phyloP scores from a whole-genome alignment of 2,329 filamentous ascomycete species.

The Exophiala sp. region DNA sequence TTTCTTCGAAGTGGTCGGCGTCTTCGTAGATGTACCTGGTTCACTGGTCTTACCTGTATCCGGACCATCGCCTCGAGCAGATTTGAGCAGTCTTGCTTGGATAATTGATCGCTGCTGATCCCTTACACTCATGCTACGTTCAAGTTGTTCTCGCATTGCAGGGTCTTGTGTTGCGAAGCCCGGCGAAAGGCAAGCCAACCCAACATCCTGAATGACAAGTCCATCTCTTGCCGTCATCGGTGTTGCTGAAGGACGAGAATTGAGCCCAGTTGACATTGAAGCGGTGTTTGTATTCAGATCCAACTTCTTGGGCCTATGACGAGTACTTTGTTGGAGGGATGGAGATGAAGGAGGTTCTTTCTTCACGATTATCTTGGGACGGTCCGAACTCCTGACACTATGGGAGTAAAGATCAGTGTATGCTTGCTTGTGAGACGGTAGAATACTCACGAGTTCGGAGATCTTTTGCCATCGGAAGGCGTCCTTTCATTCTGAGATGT shows the following conservation, averaged over 20 bases:
- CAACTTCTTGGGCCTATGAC: slow-evolving; percentile 72
- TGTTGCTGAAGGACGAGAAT: slow-evolving; percentile 59
- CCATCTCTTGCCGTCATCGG: slow-evolving; percentile 73
- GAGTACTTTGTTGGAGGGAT: slow-evolving; percentile 64
- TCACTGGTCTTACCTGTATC: slow-evolving; percentile 56
- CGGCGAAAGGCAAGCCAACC: slow-evolving; percentile 88
- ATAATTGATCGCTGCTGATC: slow-evolving; percentile 96
- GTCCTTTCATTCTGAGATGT: slow-evolving; percentile 24
- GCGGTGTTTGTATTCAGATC: slow-evolving; percentile 61
- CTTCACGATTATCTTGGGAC: slow-evolving; percentile 87
- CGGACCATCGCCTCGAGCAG: slow-evolving; percentile 71
- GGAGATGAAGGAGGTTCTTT: slow-evolving; percentile 87
- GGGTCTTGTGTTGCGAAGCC: slow-evolving; percentile 96
- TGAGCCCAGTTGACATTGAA: slow-evolving; percentile 36
- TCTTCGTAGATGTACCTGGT: slow-evolving; percentile 52
- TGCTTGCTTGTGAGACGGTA: slow-evolving; percentile 26
- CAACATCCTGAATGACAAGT: slow-evolving; percentile 83
- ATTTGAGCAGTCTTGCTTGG: slow-evolving; percentile 83
- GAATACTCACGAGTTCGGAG: slow-evolving; percentile 50
- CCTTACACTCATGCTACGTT: slow-evolving; percentile 86
- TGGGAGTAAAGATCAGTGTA: slow-evolving; percentile 21
- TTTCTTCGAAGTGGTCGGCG: slow-evolving; percentile 64
- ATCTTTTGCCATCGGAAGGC: slow-evolving; percentile 51
- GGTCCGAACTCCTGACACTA: slow-evolving; percentile 46
- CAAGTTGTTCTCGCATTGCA: slow-evolving; percentile 91